Evolutionary conservation across 2,329 filamentous ascomycete species (phyloP).

Genomic region (Aspergillus viridinutans): DNA sequence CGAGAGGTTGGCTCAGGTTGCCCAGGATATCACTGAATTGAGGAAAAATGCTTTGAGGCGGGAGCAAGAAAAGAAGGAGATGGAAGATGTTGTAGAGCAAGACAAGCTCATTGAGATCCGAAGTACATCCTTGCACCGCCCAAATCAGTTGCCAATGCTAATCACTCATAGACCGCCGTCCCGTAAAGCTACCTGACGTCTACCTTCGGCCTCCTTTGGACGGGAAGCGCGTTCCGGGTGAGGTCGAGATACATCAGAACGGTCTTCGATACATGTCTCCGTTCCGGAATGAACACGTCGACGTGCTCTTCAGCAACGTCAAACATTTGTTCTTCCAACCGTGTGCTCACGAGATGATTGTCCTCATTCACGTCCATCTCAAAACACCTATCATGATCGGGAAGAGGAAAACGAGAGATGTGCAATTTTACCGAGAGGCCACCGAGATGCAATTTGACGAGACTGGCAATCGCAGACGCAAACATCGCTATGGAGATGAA

Average conservation of each 20-base stretch:
- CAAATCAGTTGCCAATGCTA: not conserved
- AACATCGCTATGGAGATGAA: constrained; percentile 95
- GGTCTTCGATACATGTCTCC: constrained; percentile 92
- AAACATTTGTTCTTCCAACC: constrained; percentile 99
- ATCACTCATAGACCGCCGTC: constrained; percentile 67
- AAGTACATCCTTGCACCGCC: constrained; percentile 54
- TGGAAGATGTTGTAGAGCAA: constrained; percentile 98
- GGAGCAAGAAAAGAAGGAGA: constrained; percentile 98
- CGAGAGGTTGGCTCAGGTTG: constrained; percentile 83
- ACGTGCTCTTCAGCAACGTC: constrained; percentile 96
- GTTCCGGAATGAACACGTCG: constrained; percentile 76
- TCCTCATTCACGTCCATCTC: constrained; percentile 95
- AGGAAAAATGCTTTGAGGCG: constrained; percentile 88
- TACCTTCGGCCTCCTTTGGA: constrained; percentile 94
- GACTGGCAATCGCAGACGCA: constrained; percentile 94
- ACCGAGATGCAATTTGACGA: constrained; percentile 99
- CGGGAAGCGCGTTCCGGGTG: constrained; percentile 91
- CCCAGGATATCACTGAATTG: constrained; percentile 89
- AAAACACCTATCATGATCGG: constrained; percentile 98
- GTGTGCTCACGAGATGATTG: constrained; percentile 91
- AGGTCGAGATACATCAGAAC: constrained; percentile 97
- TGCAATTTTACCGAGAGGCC: constrained; percentile 96
- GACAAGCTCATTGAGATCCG: constrained; percentile 94
- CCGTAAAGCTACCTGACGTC: constrained; percentile 85
- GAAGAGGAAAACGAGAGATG: constrained; percentile 98